Evolutionary conservation across 2,329 filamentous ascomycete species (phyloP).

Genomic region (Pestalotiopsis fici): DNA sequence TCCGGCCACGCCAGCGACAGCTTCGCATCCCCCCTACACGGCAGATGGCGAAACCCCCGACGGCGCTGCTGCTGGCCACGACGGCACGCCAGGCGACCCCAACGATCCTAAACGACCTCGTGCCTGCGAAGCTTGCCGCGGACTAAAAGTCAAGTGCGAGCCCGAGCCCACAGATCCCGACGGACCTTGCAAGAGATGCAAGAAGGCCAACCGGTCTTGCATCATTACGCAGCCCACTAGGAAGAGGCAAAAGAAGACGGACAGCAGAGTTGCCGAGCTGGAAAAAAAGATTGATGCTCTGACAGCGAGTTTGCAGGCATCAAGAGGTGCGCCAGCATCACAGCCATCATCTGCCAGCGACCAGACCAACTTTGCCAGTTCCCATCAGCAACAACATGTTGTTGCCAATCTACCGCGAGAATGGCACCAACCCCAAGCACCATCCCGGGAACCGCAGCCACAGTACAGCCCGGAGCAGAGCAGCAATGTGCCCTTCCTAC

Average conservation of each 20-base stretch:
- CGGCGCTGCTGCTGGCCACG: conserved; percentile 17
- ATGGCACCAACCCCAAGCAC: conserved; percentile 23
- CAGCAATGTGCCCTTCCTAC: conserved; percentile 12
- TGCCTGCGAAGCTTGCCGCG: conserved; percentile 75
- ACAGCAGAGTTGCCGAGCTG: conserved; percentile 84
- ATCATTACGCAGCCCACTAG: conserved; percentile 73
- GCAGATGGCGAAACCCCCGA: conserved; percentile 19
- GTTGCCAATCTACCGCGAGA: conserved; percentile 13
- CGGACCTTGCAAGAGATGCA: conserved; percentile 73
- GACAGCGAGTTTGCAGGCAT: conserved; percentile 75
- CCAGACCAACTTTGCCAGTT: neutral
- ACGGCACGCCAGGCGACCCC: conserved; percentile 23
- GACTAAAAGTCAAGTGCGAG: conserved; percentile 83
- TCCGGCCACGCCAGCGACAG: neutral
- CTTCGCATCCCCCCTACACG: conserved; percentile 14
- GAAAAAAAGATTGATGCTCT: conserved; percentile 91
- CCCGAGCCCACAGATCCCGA: conserved; percentile 64
- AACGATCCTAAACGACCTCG: conserved; percentile 66
- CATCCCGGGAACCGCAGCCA: conserved; percentile 15
- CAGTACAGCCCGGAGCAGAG: conserved; percentile 16
- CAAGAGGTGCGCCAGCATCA: conserved; percentile 22
- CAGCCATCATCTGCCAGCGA: conserved; percentile 8
- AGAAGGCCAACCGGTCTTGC: conserved; percentile 77
- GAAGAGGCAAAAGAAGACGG: conserved; percentile 90
- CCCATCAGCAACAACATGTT: neutral